phyloP scores from a whole-genome alignment of 2,329 filamentous ascomycete species.

The Apiospora marii region DNA sequence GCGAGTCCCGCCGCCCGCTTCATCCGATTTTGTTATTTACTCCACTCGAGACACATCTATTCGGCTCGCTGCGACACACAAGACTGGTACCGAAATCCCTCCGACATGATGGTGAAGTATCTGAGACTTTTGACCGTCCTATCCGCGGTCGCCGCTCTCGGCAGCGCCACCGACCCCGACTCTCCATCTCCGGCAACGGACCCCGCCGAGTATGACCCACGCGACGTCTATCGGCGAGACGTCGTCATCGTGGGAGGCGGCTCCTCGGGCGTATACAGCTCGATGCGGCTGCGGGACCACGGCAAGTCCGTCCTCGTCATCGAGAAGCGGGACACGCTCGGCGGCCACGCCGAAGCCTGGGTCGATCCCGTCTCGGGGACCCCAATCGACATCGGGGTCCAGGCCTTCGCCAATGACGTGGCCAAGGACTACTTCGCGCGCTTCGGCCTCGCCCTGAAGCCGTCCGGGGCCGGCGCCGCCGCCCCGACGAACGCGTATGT shows the following conservation, averaged over 20 bases:
- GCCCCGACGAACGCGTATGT: not conserved
- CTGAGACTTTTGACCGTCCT: too few relatives aligned
- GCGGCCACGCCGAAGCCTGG: conserved; percentile 26
- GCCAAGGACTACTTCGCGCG: conserved; percentile 23
- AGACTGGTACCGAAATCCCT: too few relatives aligned
- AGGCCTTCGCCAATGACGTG: not conserved
- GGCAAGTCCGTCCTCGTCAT: conserved; percentile 19
- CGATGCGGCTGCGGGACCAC: conserved; percentile 21
- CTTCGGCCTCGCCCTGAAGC: conserved; percentile 6
- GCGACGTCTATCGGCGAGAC: not conserved
- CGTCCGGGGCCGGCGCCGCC: not conserved
- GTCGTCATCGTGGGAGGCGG: conserved; percentile 26
- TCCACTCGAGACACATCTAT: too few relatives aligned
- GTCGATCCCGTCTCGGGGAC: conserved; percentile 12
- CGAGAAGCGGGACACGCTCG: conserved; percentile 18
- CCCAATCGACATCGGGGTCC: conserved; percentile 22
- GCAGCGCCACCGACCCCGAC: too few relatives aligned
- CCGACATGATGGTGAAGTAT: too few relatives aligned
- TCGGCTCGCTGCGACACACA: too few relatives aligned
- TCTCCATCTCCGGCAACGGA: not conserved
- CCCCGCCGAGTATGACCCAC: not conserved
- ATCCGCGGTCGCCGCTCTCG: too few relatives aligned
- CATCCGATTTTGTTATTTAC: too few relatives aligned
- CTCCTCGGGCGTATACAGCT: conserved; percentile 19
- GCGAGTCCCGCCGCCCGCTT: too few relatives aligned